Conservation (phyloP, 2,329 filamentous ascomycete species). For the Amesomyces nigricolor region DNA sequence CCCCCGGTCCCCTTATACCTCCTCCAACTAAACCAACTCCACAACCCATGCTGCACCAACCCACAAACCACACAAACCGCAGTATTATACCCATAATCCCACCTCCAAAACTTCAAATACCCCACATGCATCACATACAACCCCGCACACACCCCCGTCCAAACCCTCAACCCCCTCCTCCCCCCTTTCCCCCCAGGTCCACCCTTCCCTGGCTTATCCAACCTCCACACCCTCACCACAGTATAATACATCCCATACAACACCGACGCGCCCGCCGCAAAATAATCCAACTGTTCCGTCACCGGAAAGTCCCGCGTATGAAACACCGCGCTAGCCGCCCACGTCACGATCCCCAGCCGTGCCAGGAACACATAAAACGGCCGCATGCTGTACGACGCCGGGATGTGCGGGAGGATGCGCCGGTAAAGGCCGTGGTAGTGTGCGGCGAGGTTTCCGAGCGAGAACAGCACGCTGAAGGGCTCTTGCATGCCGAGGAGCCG, state of each 20-base stretch:
- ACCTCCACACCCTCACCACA: slow-evolving; percentile 72
- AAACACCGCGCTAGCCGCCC: slow-evolving; percentile 86
- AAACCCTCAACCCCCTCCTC: slow-evolving; percentile 56
- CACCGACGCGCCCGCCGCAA: slow-evolving; percentile 82
- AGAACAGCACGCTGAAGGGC: slow-evolving; percentile 89
- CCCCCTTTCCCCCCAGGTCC: slow-evolving; percentile 22
- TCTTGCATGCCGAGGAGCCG: slow-evolving; percentile 91
- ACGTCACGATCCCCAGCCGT: slow-evolving; percentile 74
- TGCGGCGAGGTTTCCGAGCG: slow-evolving; percentile 81
- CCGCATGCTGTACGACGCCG: slow-evolving; percentile 66
- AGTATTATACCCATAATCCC: slow-evolving; percentile 99
- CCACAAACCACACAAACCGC: slow-evolving; percentile 83
- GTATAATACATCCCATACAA: slow-evolving; percentile 88
- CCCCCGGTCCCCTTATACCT: slow-evolving; percentile 63
- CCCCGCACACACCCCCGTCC: slow-evolving; percentile 66
- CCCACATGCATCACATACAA: slow-evolving; percentile 72
- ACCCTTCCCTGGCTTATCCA: slow-evolving; percentile 51
- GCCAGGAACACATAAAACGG: slow-evolving; percentile 77
- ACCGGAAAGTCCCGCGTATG: slow-evolving; percentile 79
- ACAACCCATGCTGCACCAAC: slow-evolving; percentile 72
- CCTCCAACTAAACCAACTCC: slow-evolving; percentile 75
- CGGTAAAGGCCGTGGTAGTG: slow-evolving; percentile 70
- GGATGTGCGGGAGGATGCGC: slow-evolving; percentile 64
- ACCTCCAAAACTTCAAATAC: slow-evolving; percentile 79
- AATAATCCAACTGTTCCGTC: slow-evolving; percentile 96